phyloP scores from a whole-genome alignment of 306 rosid genomes.

The Albizia julibrissin region DNA sequence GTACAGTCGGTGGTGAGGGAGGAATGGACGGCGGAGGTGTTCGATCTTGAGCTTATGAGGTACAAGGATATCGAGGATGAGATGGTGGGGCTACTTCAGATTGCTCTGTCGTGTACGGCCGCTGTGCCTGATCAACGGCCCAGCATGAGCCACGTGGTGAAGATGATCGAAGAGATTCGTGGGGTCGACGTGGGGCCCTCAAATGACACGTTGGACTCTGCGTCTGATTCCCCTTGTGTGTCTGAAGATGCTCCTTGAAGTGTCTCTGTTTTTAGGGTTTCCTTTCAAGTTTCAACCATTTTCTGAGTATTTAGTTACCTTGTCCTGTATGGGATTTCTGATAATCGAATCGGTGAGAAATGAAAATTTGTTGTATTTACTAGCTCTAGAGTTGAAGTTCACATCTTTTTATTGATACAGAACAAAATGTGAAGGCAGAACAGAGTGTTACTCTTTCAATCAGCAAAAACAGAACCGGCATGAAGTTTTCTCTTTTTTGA shows the following conservation, averaged over 20 bases:
- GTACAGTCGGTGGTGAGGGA: constrained; percentile 90
- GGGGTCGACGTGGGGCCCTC: constrained; percentile 55
- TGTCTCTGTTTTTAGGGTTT: constrained; percentile 12
- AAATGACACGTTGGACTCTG: constrained; percentile 57
- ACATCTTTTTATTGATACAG: not conserved
- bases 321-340: not conserved
- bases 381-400: not conserved
- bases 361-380: not conserved
- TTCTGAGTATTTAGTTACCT: not conserved
- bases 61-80: constrained; percentile 91
- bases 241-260: constrained; percentile 61
- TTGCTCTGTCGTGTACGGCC: constrained; percentile 63
- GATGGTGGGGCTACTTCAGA: constrained; percentile 79
- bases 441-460: not conserved
- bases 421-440: not conserved
- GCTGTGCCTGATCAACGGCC: constrained; percentile 75
- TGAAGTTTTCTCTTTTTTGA: no score
- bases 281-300: not conserved
- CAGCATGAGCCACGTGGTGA: constrained; percentile 75
- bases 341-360: not conserved
- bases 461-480: no score
- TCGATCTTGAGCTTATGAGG: constrained; percentile 90
- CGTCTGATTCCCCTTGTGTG: constrained; percentile 55
- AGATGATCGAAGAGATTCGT: constrained; percentile 78
- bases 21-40: constrained; percentile 96